phyloP scores from a whole-genome alignment of 148 eudicot species.

The Vaccinium darrowii region DNA sequence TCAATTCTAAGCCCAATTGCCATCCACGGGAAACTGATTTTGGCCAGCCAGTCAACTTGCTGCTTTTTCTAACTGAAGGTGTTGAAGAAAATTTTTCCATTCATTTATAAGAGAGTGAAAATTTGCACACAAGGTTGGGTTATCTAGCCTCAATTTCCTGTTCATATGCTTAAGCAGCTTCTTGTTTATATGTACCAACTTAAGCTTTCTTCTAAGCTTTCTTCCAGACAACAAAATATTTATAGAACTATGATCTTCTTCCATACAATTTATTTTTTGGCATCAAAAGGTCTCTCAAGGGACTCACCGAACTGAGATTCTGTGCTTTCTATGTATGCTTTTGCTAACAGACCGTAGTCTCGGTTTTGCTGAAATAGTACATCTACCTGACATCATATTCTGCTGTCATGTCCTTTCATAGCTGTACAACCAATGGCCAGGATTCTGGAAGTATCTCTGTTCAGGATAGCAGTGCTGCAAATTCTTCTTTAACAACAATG shows the following conservation, averaged over 20 bases:
- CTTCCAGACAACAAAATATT: neutral
- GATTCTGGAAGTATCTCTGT: constrained; percentile 17
- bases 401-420: constrained; percentile 2
- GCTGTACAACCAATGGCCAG: constrained; percentile 30
- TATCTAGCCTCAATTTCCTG: neutral
- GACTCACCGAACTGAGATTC: neutral
- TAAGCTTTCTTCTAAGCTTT: neutral
- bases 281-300: constrained; percentile 2
- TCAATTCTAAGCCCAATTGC: neutral
- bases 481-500: constrained; percentile 23
- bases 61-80: neutral
- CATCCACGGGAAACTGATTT: neutral
- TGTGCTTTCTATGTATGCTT: neutral
- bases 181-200: neutral
- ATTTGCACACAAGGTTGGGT: neutral
- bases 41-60: neutral
- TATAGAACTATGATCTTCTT: neutral
- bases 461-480: constrained; percentile 15
- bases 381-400: neutral
- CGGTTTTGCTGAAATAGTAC: neutral
- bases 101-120: neutral
- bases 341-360: neutral
- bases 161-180: neutral
- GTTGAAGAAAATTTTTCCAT: neutral
- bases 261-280: neutral